These are phyloP conservation scores for Populus nigra DNA, from an alignment of 345 rosid species.

Conservation along the genomic window DNA sequence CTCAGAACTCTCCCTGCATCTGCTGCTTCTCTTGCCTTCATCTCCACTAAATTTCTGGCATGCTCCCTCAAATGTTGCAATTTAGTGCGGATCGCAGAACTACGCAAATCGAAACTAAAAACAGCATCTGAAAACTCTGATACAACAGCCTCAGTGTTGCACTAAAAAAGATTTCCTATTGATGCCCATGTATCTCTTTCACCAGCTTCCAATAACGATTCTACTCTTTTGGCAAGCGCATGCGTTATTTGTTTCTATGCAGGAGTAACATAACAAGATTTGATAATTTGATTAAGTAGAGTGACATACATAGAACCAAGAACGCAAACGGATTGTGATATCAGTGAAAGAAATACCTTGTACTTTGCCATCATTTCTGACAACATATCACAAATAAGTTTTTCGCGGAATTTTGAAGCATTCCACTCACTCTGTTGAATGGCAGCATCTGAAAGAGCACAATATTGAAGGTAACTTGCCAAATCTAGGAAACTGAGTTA, in stretches of 20 bases:
- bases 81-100: constrained; percentile 37
- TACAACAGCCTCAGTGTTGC: too few species aligned
- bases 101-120: constrained; percentile 54
- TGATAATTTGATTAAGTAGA: background rate
- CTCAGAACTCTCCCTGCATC: constrained; percentile 50
- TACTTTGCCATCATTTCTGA: constrained; percentile 47
- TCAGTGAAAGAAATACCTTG: constrained; percentile 43
- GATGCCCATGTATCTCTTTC: too few species aligned
- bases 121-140: too few species aligned
- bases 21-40: constrained; percentile 72
- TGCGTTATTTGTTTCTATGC: constrained; percentile 34
- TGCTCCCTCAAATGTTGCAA: constrained; percentile 48
- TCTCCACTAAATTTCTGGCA: constrained; percentile 36
- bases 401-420: too few species aligned
- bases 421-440: too few species aligned
- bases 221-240: too few species aligned
- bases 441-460: too few species aligned
- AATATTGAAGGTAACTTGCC: too few species aligned
- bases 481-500: too few species aligned
- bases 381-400: constrained; percentile 25
- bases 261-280: constrained; percentile 10
- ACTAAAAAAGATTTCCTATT: too few species aligned
- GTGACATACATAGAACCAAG: background rate
- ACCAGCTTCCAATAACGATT: too few species aligned
- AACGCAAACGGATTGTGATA: background rate